These are phyloP conservation scores for Salix brachista DNA, from an alignment of 345 rosid species.

Conservation along the genomic window DNA sequence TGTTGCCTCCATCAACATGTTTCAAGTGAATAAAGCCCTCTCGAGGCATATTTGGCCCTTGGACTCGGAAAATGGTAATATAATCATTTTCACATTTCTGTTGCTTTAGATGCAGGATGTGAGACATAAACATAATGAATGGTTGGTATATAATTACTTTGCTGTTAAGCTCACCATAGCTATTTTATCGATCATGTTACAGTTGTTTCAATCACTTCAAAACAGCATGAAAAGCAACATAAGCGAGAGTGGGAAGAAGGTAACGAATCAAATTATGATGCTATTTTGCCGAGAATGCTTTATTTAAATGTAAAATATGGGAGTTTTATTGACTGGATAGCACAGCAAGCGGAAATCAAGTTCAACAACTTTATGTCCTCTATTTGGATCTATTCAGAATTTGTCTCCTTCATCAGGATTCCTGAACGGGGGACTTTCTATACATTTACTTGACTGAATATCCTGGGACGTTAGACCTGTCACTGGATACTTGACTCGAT, in stretches of 20 bases:
- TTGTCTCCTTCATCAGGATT: neutral
- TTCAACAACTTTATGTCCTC: neutral
- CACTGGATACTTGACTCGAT: neutral
- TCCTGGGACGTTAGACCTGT: neutral
- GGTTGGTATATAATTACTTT: neutral
- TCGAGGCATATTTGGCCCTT: conserved; percentile 62
- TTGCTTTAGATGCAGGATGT: neutral
- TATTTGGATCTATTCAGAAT: conserved; percentile 3
- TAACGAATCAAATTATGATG: conserved; percentile 2
- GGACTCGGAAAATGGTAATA: conserved; percentile 37
- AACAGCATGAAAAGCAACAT: conserved; percentile 27
- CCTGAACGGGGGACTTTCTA: neutral
- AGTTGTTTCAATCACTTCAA: conserved; percentile 29
- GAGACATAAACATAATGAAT: neutral
- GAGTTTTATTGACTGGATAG: neutral
- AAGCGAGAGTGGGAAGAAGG: conserved; percentile 42
- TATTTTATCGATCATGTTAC: conserved; percentile 1
- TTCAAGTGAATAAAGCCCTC: conserved; percentile 58
- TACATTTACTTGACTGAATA: neutral
- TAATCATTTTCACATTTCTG: neutral
- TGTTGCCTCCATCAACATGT: conserved; percentile 55
- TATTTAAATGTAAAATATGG: neutral
- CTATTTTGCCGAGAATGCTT: neutral
- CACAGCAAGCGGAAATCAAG: neutral
- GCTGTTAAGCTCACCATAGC: neutral